Conservation (phyloP, 1,284 basidiomycete species). For the Sporisorium scitamineum region DNA sequence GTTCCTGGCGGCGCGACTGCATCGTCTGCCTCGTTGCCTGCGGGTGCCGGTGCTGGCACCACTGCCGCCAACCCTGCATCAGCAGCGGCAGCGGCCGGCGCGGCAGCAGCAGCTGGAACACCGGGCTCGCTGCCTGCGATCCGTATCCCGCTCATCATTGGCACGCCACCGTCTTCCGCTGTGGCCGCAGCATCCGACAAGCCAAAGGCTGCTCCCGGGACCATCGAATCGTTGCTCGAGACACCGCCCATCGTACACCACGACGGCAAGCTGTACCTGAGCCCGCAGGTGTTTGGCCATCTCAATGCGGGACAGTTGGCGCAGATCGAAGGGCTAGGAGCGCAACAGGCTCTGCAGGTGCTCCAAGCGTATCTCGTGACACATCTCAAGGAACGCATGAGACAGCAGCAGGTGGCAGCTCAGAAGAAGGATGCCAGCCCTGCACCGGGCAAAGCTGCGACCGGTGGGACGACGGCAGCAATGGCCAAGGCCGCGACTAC, state of each 20-base stretch:
- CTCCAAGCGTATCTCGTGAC: constrained; percentile 86
- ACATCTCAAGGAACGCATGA: constrained; percentile 82
- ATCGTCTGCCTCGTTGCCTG: neutral
- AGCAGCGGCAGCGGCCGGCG: constrained; percentile 6
- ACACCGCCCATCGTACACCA: constrained; percentile 84
- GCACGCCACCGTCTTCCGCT: constrained; percentile 73
- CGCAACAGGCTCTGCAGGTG: constrained; percentile 83
- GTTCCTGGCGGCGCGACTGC: constrained; percentile 5
- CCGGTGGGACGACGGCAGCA: constrained; percentile 1
- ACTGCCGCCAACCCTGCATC: constrained; percentile 13
- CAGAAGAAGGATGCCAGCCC: constrained; percentile 44
- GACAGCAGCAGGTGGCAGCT: constrained; percentile 69
- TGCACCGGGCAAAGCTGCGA: constrained; percentile 8
- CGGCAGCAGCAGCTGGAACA: constrained; percentile 17
- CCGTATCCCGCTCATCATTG: constrained; percentile 76
- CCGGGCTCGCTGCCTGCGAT: constrained; percentile 35
- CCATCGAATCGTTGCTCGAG: constrained; percentile 69
- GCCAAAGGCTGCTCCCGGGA: constrained; percentile 62
- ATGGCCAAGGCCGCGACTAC: constrained; percentile 5
- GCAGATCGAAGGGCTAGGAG: constrained; percentile 82
- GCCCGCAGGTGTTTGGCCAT: constrained; percentile 84
- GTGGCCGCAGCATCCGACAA: constrained; percentile 59
- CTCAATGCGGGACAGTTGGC: constrained; percentile 80
- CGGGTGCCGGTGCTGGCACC: constrained; percentile 2
- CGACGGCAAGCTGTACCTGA: constrained; percentile 83